phyloP scores from a whole-genome alignment of 2,329 filamentous ascomycete genomes.

The Diaporthe sp. region DNA sequence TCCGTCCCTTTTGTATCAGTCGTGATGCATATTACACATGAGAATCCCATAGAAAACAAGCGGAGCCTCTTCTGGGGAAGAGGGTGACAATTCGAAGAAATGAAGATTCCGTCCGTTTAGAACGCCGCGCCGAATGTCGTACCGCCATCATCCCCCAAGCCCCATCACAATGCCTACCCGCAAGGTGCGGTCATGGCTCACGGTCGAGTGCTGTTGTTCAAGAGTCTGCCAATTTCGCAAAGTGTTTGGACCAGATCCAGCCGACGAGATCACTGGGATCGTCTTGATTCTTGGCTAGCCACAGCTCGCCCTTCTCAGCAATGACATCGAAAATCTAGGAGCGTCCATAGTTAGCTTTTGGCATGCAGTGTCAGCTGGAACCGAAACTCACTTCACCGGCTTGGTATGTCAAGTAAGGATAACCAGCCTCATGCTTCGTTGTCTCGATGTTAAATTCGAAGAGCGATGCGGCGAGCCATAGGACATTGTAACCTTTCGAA shows the following conservation, averaged over 20 bases:
- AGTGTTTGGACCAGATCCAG: constrained; percentile 99
- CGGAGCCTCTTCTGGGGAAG: neutral
- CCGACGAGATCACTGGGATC: constrained; percentile 84
- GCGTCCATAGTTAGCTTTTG: constrained; percentile 33
- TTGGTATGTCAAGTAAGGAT: constrained; percentile 95
- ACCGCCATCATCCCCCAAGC: constrained; percentile 1
- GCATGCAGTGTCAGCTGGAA: constrained; percentile 2
- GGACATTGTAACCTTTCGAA: constrained; percentile 74
- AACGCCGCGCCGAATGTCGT: constrained; percentile 35
- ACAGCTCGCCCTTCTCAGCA: constrained; percentile 95
- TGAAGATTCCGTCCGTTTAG: constrained; percentile 23
- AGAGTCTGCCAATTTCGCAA: constrained; percentile 76
- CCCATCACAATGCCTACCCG: neutral
- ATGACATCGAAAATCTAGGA: constrained; percentile 87
- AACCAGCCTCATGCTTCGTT: constrained; percentile 91
- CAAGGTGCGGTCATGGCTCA: constrained; percentile 18
- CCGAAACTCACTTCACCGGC: constrained; percentile 80
- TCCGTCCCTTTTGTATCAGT: constrained; percentile 35
- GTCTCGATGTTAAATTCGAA: constrained; percentile 98
- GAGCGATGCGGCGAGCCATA: constrained; percentile 93
- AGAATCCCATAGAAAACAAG: constrained; percentile 28
- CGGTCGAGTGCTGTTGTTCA: constrained; percentile 9
- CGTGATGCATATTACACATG: constrained; percentile 41
- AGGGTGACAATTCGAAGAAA: constrained; percentile 21
- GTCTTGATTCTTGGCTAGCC: constrained; percentile 98